Conservation (phyloP, 2,329 filamentous ascomycete genomes). For the Aspergillus pseudoviridinutans region DNA sequence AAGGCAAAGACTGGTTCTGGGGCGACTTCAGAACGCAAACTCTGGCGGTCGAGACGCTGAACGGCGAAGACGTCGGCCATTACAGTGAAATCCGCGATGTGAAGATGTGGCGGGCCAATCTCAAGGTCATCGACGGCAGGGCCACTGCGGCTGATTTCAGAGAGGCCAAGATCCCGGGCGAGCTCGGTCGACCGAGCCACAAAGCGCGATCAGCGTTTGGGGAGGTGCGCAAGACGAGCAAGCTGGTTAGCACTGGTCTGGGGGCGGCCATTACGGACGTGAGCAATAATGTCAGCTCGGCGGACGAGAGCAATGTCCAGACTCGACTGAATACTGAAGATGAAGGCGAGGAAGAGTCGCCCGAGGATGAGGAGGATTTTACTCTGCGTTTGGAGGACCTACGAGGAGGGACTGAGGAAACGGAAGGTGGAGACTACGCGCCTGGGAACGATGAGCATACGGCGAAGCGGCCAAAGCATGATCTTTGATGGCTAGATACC, state of each 20-base stretch:
- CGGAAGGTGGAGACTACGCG: slow-evolving; percentile 23
- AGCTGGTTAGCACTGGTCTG: slow-evolving; percentile 36
- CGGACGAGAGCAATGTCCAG: slow-evolving; percentile 12
- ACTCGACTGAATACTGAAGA: not conserved
- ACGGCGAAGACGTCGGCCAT: slow-evolving; percentile 49
- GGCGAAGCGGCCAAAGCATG: slow-evolving; percentile 18
- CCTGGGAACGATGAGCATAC: slow-evolving; percentile 10
- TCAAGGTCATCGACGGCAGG: slow-evolving; percentile 43
- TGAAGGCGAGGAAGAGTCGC: slow-evolving; percentile 8
- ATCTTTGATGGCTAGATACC: not conserved
- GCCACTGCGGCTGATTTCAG: slow-evolving; percentile 21
- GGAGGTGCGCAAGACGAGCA: slow-evolving; percentile 35
- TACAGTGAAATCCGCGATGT: slow-evolving; percentile 45
- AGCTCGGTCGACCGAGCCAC: slow-evolving; percentile 22
- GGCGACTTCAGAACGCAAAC: slow-evolving; percentile 54
- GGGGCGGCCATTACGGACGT: slow-evolving; percentile 19
- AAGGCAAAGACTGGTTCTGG: slow-evolving; percentile 53
- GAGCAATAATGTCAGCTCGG: slow-evolving; percentile 24
- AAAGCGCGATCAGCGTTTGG: slow-evolving; percentile 24
- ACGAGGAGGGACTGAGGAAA: slow-evolving; percentile 26
- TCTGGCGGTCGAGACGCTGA: slow-evolving; percentile 53
- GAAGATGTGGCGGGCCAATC: slow-evolving; percentile 44
- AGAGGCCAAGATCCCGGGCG: slow-evolving; percentile 26
- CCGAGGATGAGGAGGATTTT: slow-evolving; percentile 11
- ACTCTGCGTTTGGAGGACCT: slow-evolving; percentile 12